Conservation (phyloP, 495 filamentous ascomycete species). For the Terfezia claveryi region DNA sequence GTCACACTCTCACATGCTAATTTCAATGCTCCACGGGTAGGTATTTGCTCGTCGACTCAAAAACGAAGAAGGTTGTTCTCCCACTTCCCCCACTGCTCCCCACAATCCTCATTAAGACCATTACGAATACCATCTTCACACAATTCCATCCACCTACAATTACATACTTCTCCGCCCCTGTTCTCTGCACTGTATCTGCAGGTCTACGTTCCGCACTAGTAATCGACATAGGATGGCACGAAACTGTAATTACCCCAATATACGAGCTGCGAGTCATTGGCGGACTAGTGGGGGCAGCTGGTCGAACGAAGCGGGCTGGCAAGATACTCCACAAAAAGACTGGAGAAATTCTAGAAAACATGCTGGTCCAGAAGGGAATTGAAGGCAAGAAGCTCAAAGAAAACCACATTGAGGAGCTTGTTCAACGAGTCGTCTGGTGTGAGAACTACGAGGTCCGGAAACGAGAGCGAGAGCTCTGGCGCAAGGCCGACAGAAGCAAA, state of each 20-base stretch:
- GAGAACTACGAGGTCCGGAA: background rate
- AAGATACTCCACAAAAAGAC: slow-evolving; percentile 36
- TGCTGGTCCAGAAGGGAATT: background rate
- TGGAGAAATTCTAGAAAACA: slow-evolving; percentile 6
- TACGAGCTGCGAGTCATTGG: slow-evolving; percentile 73
- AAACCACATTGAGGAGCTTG: slow-evolving; percentile 20
- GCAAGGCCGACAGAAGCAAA: no score
- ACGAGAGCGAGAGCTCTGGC: background rate
- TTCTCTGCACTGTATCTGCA: slow-evolving; percentile 27
- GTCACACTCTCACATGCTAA: background rate
- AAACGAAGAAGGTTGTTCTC: slow-evolving; percentile 46
- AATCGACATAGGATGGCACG: slow-evolving; percentile 78
- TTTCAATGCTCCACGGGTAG: slow-evolving; percentile 13
- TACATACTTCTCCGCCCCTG: slow-evolving; percentile 50
- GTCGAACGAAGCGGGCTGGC: slow-evolving; percentile 49
- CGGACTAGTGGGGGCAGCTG: slow-evolving; percentile 19
- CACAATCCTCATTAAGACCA: slow-evolving; percentile 48
- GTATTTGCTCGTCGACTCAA: slow-evolving; percentile 56
- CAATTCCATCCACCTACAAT: slow-evolving; percentile 64
- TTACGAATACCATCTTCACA: slow-evolving; percentile 54
- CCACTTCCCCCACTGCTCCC: slow-evolving; percentile 59
- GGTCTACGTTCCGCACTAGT: slow-evolving; percentile 63
- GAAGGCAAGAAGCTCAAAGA: slow-evolving; percentile 11
- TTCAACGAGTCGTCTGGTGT: slow-evolving; percentile 15
- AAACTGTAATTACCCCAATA: slow-evolving; percentile 57